Conservation (phyloP, 2,329 filamentous ascomycete genomes). For the Ophiocordyceps sinensis region DNA sequence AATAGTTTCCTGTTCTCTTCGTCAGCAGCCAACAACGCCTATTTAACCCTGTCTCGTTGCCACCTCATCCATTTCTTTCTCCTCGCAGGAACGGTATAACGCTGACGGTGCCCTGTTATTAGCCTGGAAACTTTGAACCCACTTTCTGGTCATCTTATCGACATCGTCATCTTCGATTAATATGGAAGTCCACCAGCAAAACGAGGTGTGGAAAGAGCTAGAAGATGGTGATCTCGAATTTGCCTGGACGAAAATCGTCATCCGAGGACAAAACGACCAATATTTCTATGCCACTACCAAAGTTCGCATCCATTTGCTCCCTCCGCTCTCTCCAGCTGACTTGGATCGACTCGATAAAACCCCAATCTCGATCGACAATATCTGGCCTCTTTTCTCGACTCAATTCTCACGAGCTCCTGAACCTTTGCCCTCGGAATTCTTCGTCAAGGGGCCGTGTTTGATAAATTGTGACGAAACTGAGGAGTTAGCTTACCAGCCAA, state of each 20-base stretch:
- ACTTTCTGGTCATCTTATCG: neutral
- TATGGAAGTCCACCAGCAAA: slow-evolving; percentile 1
- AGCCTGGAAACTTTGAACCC: no score
- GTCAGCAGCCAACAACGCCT: no score
- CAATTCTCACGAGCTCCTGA: neutral
- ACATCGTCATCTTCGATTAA: neutral
- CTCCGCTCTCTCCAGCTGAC: neutral
- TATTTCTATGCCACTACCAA: slow-evolving; percentile 1
- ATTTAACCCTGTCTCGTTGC: no score
- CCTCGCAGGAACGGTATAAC: neutral
- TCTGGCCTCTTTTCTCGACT: slow-evolving; percentile 1
- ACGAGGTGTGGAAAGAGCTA: neutral
- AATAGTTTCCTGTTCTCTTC: no score
- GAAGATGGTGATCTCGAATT: slow-evolving; percentile 2
- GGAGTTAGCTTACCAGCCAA: neutral
- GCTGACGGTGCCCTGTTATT: neutral
- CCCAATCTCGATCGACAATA: neutral
- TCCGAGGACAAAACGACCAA: neutral
- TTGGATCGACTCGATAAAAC: neutral
- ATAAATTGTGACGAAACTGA: neutral
- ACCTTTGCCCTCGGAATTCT: neutral
- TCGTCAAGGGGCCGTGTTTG: neutral
- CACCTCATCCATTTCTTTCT: no score
- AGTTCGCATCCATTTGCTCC: neutral
- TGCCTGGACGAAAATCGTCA: slow-evolving; percentile 1